Conservation (phyloP, 2,329 filamentous ascomycete species). For the Pseudocercospora fijiensis region DNA sequence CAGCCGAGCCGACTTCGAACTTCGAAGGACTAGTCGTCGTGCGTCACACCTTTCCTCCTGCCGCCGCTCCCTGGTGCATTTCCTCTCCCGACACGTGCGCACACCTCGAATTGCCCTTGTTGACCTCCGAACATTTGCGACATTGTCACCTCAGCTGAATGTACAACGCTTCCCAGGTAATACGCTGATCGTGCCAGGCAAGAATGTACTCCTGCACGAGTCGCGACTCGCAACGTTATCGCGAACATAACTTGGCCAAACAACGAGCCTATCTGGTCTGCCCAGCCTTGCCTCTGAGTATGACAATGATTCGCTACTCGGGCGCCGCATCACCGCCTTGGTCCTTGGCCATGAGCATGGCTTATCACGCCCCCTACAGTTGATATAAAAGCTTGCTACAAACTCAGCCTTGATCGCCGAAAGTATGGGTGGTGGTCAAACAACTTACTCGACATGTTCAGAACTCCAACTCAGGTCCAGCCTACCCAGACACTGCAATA, state of each 20-base stretch:
- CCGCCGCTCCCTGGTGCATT: background rate
- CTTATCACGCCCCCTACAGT: background rate
- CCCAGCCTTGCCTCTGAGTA: background rate
- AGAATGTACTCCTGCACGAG: background rate
- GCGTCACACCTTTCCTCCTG: slow-evolving; percentile 2
- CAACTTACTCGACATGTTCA: background rate
- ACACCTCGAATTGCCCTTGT: background rate
- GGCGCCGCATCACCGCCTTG: background rate
- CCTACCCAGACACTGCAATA: background rate
- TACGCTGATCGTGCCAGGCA: background rate
- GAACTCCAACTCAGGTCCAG: background rate
- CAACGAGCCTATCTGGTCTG: background rate
- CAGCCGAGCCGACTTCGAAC: background rate
- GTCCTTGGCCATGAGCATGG: background rate
- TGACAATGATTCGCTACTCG: background rate
- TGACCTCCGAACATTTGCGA: slow-evolving; percentile 2
- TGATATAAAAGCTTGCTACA: background rate
- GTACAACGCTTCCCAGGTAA: background rate
- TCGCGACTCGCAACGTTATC: background rate
- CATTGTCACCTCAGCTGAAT: background rate
- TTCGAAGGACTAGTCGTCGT: too few relatives aligned
- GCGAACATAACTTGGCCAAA: background rate
- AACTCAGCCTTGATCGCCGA: background rate
- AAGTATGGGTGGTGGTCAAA: background rate
- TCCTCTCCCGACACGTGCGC: background rate